Evolutionary conservation across 2,329 filamentous ascomycete species (phyloP).

Genomic region (Metarhizium album): DNA sequence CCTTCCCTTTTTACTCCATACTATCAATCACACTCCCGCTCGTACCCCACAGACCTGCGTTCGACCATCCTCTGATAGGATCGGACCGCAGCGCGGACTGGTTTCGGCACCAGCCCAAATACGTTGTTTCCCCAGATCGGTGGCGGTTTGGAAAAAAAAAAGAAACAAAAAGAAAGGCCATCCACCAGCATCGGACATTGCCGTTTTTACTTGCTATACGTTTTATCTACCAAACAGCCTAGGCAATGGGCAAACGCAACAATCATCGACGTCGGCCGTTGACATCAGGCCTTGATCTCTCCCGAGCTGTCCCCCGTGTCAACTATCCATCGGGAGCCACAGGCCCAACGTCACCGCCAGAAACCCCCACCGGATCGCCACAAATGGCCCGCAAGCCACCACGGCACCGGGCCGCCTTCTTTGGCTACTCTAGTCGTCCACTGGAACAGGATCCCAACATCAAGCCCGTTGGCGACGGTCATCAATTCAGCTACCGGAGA

Average conservation of each 20-base stretch:
- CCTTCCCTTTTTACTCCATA: slow-evolving; percentile 2
- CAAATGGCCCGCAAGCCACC: slow-evolving; percentile 22
- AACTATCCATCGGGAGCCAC: slow-evolving; percentile 13
- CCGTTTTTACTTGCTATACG: slow-evolving; percentile 6
- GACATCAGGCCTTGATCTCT: slow-evolving; percentile 30
- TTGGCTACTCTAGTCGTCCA: slow-evolving; percentile 20
- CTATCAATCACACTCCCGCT: slow-evolving; percentile 2
- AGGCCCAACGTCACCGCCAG: slow-evolving; percentile 36
- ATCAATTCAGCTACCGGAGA: slow-evolving; percentile 31
- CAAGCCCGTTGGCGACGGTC: slow-evolving; percentile 29
- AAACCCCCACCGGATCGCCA: slow-evolving; percentile 32
- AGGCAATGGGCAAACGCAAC: slow-evolving; percentile 15
- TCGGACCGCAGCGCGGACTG: slow-evolving; percentile 1
- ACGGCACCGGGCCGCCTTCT: slow-evolving; percentile 19
- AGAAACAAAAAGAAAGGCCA: background rate
- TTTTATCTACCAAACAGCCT: slow-evolving; percentile 6
- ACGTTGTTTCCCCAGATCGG: slow-evolving; percentile 1
- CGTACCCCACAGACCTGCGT: slow-evolving; percentile 3
- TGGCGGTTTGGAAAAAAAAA: slow-evolving; percentile 1
- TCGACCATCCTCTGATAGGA: slow-evolving; percentile 5
- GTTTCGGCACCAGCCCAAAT: slow-evolving; percentile 1
- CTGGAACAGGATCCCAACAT: slow-evolving; percentile 29
- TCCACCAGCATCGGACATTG: slow-evolving; percentile 6
- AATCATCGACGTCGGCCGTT: slow-evolving; percentile 24
- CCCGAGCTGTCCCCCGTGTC: slow-evolving; percentile 17